Base-by-base conservation (phyloP, 768 basidiomycete genomes). In the Krasilnikovozyma curviuscula region DNA sequence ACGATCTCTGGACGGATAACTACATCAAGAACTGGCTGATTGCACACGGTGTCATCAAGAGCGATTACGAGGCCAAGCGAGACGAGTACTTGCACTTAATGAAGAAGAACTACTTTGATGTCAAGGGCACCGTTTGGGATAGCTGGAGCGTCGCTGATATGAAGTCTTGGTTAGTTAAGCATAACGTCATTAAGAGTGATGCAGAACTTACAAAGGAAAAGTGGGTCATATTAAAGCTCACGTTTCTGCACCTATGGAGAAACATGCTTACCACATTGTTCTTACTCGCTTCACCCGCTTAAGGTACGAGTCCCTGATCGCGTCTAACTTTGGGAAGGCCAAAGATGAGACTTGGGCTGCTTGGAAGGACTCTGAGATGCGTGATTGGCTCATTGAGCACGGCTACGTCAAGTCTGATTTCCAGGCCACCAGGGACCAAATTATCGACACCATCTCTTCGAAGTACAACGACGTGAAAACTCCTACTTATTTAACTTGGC, bases 1-100 rank as follows among this genome's bases (percentile, higher is more conserved):
- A 82, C 76, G 69, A 82, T 19, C 73, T 77, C 3, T 97, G 91
- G 89, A 78, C 77, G 46, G 79, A 83, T 60, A 78, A 76, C 3
- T 81, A 83, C 61, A 75, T 88, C 43, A 81, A 81, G 52, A 68
- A 79, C 49, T 95, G 89, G 88, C 79, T 93, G 39, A 67, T 83
- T 13, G 65, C 72, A 8, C 84, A 86, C 62, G 73, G 78, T 49
- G 65, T 93, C 55, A 68, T 86, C 57, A 71, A 78, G 59, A 64
- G 76, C 57, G 62, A 72, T 16, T 61, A 72, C n/a, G 74, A 76
- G 50, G 76, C 77, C 48, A 65, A 66, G 43, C 72, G 76, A 35
- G 71, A 75, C 42, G 69, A 71, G 46, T 72, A 88, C 29, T 55
- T 75, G 32, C 69, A 68, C 16, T 62, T 76, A 41, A 83, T 93